A percentile compares a stretch with the other conserved stretches of the same genome.
Evolutionary conservation across 108 stramenopile genomes (phyloP).

Genomic region (Skeletonema tropicum): DNA sequence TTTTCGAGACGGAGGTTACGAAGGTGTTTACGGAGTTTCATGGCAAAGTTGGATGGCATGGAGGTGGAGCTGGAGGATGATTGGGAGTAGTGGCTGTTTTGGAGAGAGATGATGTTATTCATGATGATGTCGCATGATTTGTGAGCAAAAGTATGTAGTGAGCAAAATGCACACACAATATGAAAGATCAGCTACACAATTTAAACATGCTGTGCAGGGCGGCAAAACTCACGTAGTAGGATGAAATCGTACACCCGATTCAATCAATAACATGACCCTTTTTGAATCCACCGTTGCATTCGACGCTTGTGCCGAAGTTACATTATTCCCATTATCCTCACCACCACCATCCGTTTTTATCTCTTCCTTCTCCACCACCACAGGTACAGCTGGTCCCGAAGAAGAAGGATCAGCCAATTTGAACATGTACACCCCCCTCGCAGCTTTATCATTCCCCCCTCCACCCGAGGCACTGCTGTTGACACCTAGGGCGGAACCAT

Average conservation of each 20-base stretch:
- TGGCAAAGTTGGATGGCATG: constrained; percentile 91
- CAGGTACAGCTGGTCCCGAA: constrained; percentile 17
- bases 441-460: constrained; percentile 44
- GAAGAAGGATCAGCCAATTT: constrained; percentile 70
- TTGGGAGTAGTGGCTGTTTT: constrained; percentile 24
- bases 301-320: neutral
- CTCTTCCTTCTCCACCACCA: constrained; percentile 3
- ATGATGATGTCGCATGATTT: too few species aligned
- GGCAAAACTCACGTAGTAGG: constrained; percentile 63
- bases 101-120: neutral
- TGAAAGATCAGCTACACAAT: too few species aligned
- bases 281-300: constrained; percentile 11
- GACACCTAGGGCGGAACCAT: constrained; percentile 54
- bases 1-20: constrained; percentile 89
- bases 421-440: constrained; percentile 68
- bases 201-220: neutral
- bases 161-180: neutral
- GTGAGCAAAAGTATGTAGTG: neutral
- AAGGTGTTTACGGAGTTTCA: constrained; percentile 96
- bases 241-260: constrained; percentile 97
- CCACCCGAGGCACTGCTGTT: constrained; percentile 27
- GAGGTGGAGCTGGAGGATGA: constrained; percentile 33
- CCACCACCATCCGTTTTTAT: neutral
- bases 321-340: constrained; percentile 16
- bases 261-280: constrained; percentile 76